These are phyloP conservation scores for Peronospora farinosa DNA, from an alignment of 352 stramenopile genomes.

Conservation along the genomic window DNA sequence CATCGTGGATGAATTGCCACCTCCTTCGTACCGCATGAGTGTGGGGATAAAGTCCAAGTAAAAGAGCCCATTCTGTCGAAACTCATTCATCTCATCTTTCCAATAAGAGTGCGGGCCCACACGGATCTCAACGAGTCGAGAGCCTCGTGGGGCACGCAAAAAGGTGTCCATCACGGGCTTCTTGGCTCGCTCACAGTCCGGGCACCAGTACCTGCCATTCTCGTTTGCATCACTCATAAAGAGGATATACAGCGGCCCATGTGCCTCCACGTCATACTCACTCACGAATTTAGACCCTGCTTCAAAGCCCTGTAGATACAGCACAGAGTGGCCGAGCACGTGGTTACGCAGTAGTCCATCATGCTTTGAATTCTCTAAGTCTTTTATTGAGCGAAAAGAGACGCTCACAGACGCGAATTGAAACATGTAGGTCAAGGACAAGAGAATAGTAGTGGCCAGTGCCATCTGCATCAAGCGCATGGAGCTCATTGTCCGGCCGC, in stretches of 20 bases:
- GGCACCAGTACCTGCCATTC: slow-evolving; percentile 74
- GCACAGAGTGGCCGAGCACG: slow-evolving; percentile 50
- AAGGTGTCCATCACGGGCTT: slow-evolving; percentile 71
- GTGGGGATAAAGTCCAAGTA: slow-evolving; percentile 77
- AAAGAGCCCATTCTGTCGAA: slow-evolving; percentile 76
- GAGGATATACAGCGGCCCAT: slow-evolving; percentile 64
- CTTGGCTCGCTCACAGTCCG: slow-evolving; percentile 65
- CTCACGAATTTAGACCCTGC: slow-evolving; percentile 73
- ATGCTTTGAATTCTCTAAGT: slow-evolving; percentile 19
- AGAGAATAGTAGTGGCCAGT: slow-evolving; percentile 48
- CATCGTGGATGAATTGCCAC: slow-evolving; percentile 66
- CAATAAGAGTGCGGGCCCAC: slow-evolving; percentile 50
- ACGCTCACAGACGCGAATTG: slow-evolving; percentile 60
- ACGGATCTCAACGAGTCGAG: slow-evolving; percentile 66
- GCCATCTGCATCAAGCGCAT: slow-evolving; percentile 75
- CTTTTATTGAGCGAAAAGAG: slow-evolving; percentile 20
- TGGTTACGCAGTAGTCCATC: slow-evolving; percentile 29
- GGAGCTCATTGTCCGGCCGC: slow-evolving; percentile 31
- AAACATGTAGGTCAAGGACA: slow-evolving; percentile 64
- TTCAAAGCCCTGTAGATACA: slow-evolving; percentile 68
- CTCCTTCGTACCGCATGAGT: slow-evolving; percentile 67
- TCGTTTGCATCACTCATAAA: slow-evolving; percentile 70
- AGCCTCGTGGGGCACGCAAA: slow-evolving; percentile 51
- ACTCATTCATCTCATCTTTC: slow-evolving; percentile 72
- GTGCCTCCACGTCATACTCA: slow-evolving; percentile 57